Evolutionary conservation across 208 protist species (phyloP), one percentile per base, ranked within the genome.

Genomic region (Leishmania tropica): DNA sequence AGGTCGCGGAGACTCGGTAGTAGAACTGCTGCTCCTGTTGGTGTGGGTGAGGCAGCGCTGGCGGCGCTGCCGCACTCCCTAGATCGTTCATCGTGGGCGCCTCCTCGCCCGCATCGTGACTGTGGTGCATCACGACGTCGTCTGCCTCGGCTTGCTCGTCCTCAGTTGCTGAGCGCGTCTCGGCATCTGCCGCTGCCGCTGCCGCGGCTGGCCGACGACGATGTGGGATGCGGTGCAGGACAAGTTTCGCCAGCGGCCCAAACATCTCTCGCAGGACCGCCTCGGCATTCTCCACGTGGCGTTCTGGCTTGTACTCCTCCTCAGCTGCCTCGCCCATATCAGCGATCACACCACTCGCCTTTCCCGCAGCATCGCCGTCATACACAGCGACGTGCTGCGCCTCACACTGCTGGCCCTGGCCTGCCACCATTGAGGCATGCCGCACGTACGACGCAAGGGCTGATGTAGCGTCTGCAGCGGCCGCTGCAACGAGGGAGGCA

Each of bases 1-100:
- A 98, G 24, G 92, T 96, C 13, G 87, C 91, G 15, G 93, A 94
- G n/a, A 87, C 95, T 24, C 93, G 85, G 78, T 87, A 97, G 76
- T 88, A 93, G 21, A 74, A 81, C 2, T n/a, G 28, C 45, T 75
- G 54, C 51, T 60, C 53, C 31, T 76, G 73, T n/a, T 11, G 70
- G 24, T 31, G 70, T 54, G 40, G n/a, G 70, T 45, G 45, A 28
- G 70, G 28, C 70, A 17, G 11, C 45, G 21, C 21, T 19, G 24
- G 10, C 5, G 45, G 47, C 8, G 40, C 70, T 31, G 70, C 21
- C 51, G 45, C 45, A 74, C 70, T 51, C 45, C 28, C 42, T 15
- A 31, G 3, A 53, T 51, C 11, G 40, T 51, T 54, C 70, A 37
- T 6, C 11, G 47, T 31, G 3, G n/a, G 21, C 42, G 70, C 24